Evolutionary conservation across 306 rosid species (phyloP).

Genomic region (Prunus mume): DNA sequence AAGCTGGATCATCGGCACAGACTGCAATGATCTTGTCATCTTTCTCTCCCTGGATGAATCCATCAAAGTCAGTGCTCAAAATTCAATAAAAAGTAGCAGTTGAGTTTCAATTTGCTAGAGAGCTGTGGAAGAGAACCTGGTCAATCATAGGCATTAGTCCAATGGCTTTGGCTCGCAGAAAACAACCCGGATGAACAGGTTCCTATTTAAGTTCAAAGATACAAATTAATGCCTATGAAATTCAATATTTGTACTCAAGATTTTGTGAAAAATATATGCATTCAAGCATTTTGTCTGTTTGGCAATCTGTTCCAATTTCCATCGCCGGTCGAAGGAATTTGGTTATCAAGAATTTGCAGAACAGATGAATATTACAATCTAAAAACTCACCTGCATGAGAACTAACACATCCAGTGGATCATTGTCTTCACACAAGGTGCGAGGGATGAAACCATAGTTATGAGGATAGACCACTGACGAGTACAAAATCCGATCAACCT

Average conservation of each 20-base stretch:
- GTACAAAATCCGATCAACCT: constrained; percentile 92
- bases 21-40: constrained; percentile 97
- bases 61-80: constrained; percentile 3
- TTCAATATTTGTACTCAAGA: no score
- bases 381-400: constrained; percentile 79
- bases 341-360: background rate
- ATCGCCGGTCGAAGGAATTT: background rate
- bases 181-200: constrained; percentile 77
- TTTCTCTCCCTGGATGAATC: constrained; percentile 64
- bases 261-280: no score
- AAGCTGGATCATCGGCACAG: constrained; percentile 95
- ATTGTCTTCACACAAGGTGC: constrained; percentile 93
- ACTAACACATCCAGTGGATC: constrained; percentile 90
- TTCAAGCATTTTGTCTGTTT: background rate
- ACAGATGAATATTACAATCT: background rate
- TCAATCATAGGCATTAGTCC: constrained; percentile 93
- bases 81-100: background rate
- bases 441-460: constrained; percentile 92
- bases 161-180: constrained; percentile 72
- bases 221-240: constrained; percentile 2
- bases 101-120: constrained; percentile 9
- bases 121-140: constrained; percentile 40
- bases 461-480: constrained; percentile 95
- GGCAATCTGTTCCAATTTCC: background rate
- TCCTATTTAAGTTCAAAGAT: constrained; percentile 44